Conservation (phyloP, 169 alveolate species). For the Ichthyophthirius multifiliis region DNA sequence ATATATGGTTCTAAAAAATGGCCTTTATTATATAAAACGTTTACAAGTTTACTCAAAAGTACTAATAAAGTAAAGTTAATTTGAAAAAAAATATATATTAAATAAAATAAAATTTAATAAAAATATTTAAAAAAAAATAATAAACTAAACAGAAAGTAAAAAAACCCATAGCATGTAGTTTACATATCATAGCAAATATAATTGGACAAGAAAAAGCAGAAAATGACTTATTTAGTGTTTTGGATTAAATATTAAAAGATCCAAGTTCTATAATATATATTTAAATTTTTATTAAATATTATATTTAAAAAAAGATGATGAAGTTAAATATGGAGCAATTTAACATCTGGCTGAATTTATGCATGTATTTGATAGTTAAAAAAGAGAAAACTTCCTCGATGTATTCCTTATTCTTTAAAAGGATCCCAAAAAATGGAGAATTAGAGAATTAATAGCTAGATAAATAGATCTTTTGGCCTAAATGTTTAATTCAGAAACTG, state of each 20-base stretch:
- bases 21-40: conserved; percentile 10
- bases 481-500: conserved; percentile 17
- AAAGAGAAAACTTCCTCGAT: conserved; percentile 39
- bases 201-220: conserved; percentile 33
- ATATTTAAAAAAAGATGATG: conserved; percentile 18
- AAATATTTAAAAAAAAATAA: neutral
- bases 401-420: conserved; percentile 24
- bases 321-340: conserved; percentile 34
- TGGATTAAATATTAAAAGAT: conserved; percentile 33
- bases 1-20: conserved; percentile 28
- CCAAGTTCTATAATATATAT: neutral
- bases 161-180: conserved; percentile 19
- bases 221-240: conserved; percentile 26
- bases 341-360: conserved; percentile 26
- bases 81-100: neutral
- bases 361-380: conserved; percentile 21
- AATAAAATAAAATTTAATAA: neutral
- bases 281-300: neutral
- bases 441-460: conserved; percentile 32
- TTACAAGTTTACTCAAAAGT: conserved; percentile 5
- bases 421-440: conserved; percentile 48
- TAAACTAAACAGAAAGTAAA: conserved; percentile 6
- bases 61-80: conserved; percentile 11
- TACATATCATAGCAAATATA: conserved; percentile 22
- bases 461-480: conserved; percentile 17